Conservation (phyloP, 441 rosid species). For the Eutrema salsugineum region DNA sequence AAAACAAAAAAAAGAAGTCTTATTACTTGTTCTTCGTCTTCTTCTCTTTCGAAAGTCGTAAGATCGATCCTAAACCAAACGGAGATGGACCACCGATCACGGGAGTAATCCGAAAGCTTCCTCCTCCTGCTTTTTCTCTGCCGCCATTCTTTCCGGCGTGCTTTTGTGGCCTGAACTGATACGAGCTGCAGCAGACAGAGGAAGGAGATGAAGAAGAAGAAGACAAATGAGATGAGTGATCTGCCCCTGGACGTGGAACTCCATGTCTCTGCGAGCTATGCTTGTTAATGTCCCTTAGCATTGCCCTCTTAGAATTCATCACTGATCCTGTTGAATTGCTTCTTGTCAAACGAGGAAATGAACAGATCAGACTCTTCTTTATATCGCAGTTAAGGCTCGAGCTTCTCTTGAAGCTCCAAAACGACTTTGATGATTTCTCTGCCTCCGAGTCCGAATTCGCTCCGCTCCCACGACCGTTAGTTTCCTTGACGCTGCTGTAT, state of each 20-base stretch:
- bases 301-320: constrained; percentile 29
- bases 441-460: constrained; percentile 32
- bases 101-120: constrained; percentile 45
- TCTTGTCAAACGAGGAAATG: constrained; percentile 61
- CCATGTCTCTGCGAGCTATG: constrained; percentile 34
- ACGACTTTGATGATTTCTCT: constrained; percentile 46
- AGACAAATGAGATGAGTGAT: constrained; percentile 7
- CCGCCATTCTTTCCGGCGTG: constrained; percentile 33
- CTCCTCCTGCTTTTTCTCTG: constrained; percentile 31
- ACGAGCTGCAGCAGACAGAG: constrained; percentile 29
- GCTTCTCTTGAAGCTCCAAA: constrained; percentile 81
- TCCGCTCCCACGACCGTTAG: constrained; percentile 1
- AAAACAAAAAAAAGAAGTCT: neutral
- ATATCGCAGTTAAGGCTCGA: constrained; percentile 56
- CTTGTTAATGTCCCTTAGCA: constrained; percentile 35
- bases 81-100: constrained; percentile 71
- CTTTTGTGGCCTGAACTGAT: constrained; percentile 45
- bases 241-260: constrained; percentile 14
- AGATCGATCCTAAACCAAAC: constrained; percentile 63
- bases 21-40: constrained; percentile 41
- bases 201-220: constrained; percentile 27
- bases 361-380: constrained; percentile 49
- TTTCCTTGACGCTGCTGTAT: constrained; percentile 24
- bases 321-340: constrained; percentile 72
- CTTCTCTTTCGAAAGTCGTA: constrained; percentile 54